Evolutionary conservation across 139 green algal species (phyloP).

Genomic region (Chlorella sp.): DNA sequence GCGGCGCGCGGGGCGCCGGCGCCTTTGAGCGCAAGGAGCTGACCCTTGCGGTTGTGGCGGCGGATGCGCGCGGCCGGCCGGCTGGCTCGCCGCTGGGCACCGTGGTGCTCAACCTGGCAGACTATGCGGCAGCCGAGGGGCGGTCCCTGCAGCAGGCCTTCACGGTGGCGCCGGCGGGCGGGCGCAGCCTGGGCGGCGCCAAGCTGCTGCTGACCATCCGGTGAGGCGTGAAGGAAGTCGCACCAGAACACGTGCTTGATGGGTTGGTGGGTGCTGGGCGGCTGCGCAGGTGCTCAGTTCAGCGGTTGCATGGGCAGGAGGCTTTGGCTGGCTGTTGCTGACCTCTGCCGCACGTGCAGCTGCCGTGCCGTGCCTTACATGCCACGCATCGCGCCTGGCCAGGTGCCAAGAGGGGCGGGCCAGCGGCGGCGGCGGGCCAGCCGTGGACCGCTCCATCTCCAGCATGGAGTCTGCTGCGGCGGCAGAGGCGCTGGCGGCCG

Average conservation of each 20-base stretch:
- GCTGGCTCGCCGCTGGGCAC: not conserved
- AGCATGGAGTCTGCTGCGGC: not conserved
- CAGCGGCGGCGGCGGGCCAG: not conserved
- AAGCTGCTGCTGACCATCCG: slow-evolving; percentile 32
- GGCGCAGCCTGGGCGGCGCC: not conserved
- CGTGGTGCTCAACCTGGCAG: slow-evolving; percentile 19
- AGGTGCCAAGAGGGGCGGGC: not conserved
- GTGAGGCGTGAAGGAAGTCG: not conserved
- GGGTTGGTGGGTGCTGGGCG: not conserved
- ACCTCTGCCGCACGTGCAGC: not conserved
- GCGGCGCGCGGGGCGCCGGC: not conserved
- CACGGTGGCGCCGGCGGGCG: not conserved
- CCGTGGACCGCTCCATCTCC: not conserved
- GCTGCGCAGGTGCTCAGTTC: too few relatives aligned
- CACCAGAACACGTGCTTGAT: not conserved
- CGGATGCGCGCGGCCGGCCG: not conserved
- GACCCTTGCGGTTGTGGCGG: not conserved
- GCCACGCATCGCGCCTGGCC: not conserved
- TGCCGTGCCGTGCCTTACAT: too few relatives aligned
- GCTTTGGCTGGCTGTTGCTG: not conserved
- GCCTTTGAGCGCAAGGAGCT: slow-evolving; percentile 18
- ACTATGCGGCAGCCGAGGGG: not conserved
- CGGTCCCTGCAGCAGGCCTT: slow-evolving; percentile 7
- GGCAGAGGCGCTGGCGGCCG: not conserved
- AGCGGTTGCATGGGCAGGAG: not conserved